phyloP scores from a whole-genome alignment of 805 yeast genomes.

The Wickerhamiella azymoides region DNA sequence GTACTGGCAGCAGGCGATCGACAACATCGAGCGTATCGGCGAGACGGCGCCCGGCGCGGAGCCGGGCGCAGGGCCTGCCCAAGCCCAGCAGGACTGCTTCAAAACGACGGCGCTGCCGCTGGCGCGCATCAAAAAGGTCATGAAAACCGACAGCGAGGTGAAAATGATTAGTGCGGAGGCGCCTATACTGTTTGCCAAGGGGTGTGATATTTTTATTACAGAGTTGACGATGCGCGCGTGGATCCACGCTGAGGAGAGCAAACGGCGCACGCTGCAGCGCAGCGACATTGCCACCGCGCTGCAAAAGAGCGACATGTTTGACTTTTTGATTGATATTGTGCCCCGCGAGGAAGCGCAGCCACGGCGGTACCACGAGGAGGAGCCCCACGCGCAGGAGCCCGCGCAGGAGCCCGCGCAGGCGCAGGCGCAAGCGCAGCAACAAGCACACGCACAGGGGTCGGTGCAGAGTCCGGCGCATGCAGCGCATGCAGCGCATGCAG shows the following conservation, averaged over 20 bases:
- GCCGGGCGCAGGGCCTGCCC: background rate
- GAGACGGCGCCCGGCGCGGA: conserved; percentile 36
- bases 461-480: no score
- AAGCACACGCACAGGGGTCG: background rate
- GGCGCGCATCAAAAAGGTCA: conserved; percentile 91
- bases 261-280: conserved; percentile 85
- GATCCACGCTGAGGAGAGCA: conserved; percentile 96
- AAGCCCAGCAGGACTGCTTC: conserved; percentile 50
- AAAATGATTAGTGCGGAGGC: conserved; percentile 98
- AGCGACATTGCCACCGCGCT: conserved; percentile 92
- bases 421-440: background rate
- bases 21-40: conserved; percentile 56
- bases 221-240: conserved; percentile 97
- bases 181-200: conserved; percentile 92
- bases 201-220: conserved; percentile 93
- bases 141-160: conserved; percentile 96
- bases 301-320: conserved; percentile 93
- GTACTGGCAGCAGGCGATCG: conserved; percentile 95
- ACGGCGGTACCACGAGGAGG: conserved; percentile 9
- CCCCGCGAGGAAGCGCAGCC: conserved; percentile 67
- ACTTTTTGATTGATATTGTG: conserved; percentile 87
- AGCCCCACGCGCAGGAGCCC: background rate
- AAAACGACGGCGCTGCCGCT: conserved; percentile 89
- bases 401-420: background rate
- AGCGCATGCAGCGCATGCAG: no score